Evolutionary conservation across 208 protist species (phyloP), one percentile per base, ranked within the genome.

Genomic region (Balamuthia mandrillaris): DNA sequence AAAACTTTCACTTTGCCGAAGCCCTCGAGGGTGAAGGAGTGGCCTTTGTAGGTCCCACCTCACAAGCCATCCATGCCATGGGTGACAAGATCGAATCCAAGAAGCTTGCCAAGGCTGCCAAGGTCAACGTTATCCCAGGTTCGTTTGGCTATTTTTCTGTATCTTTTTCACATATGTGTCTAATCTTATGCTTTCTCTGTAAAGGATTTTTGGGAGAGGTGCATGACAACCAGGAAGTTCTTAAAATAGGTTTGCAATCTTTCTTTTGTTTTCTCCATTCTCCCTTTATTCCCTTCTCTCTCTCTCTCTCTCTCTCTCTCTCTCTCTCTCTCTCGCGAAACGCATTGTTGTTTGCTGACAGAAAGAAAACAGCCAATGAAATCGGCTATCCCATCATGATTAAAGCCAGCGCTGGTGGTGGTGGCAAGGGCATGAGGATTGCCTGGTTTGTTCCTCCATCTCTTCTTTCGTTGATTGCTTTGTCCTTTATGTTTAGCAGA

Each of bases 321-420:
- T 79, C 56, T 27, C 44, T 77, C n/a, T 33, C 10, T 10, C n/a
- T n/a, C n/a, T n/a, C n/a, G n/a, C n/a, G n/a, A n/a, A n/a, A n/a
- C n/a, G n/a, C n/a, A 47, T 41, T 14, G n/a, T n/a, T n/a, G n/a
- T n/a, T n/a, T n/a, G n/a, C n/a, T n/a, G n/a, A n/a, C n/a, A n/a
- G n/a, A n/a, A 77, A 47, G 10, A 51, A 4, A 2, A 7, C 29
- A 85, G 88, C 91, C n/a, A 61, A 87, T 10, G 86, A 92, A 49
- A 93, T 96, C 78, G 93, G 94, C 24, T 97, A 93, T 81, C 95
- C 95, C 6, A 87, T 97, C 16, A 96, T 97, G 88, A 89, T 97
- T 81, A 97, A 97, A 88, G 95, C 96, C 37, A 72, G 88, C 41
- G 88, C 90, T 12, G 95, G 95, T 39, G 95, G 96, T 42, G 95